Conservation (phyloP, 768 basidiomycete genomes). For the Suillus tomentosus region DNA sequence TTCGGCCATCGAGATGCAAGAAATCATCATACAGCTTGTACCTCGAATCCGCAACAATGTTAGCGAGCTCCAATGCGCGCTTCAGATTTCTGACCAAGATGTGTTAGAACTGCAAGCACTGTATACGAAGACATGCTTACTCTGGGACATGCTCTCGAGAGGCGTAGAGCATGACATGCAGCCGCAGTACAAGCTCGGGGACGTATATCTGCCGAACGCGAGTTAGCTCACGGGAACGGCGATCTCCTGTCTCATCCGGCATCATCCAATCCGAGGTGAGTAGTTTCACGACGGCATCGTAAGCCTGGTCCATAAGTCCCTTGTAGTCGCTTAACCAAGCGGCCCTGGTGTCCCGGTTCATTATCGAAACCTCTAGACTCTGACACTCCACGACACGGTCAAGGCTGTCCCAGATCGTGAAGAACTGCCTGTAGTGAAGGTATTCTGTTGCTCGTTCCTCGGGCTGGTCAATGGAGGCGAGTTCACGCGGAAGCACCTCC, state of each 20-base stretch:
- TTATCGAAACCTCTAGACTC: slow-evolving; percentile 54
- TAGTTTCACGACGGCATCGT: slow-evolving; percentile 66
- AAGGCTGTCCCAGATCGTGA: slow-evolving; percentile 69
- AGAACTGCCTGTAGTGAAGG: slow-evolving; percentile 79
- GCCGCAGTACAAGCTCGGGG: slow-evolving; percentile 84
- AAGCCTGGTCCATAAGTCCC: slow-evolving; percentile 60
- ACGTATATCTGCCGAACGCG: slow-evolving; percentile 89
- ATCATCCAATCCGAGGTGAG: slow-evolving; percentile 80
- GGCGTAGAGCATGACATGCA: slow-evolving; percentile 71
- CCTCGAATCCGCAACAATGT: slow-evolving; percentile 84
- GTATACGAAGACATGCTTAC: slow-evolving; percentile 45
- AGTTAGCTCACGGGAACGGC: slow-evolving; percentile 64
- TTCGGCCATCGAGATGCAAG: slow-evolving; percentile 54
- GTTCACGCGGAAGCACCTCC: slow-evolving; percentile 61
- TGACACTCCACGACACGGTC: slow-evolving; percentile 63
- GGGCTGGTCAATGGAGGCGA: slow-evolving; percentile 62
- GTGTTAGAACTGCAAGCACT: background rate
- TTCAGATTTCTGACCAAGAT: slow-evolving; percentile 63
- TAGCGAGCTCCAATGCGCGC: slow-evolving; percentile 71
- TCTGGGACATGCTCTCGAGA: slow-evolving; percentile 56
- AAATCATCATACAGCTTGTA: slow-evolving; percentile 88
- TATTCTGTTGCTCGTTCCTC: slow-evolving; percentile 76
- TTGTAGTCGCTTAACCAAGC: slow-evolving; percentile 69
- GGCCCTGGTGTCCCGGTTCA: slow-evolving; percentile 57
- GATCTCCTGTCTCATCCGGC: slow-evolving; percentile 52